These are phyloP conservation scores for Raffaelea arxii DNA, from an alignment of 2,329 filamentous ascomycete species.

Conservation along the genomic window DNA sequence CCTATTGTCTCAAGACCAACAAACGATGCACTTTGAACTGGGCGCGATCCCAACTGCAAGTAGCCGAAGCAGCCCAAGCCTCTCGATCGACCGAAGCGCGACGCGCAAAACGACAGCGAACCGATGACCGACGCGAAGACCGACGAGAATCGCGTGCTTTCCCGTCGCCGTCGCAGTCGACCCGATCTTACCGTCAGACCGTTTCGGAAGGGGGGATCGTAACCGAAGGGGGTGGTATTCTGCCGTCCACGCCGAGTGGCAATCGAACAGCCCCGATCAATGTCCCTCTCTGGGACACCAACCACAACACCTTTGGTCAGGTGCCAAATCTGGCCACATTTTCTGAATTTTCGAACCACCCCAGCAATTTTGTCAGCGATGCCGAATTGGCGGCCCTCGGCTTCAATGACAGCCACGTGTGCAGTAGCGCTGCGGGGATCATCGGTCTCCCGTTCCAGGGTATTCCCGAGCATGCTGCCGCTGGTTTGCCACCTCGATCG, in stretches of 20 bases:
- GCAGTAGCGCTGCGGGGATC: background rate
- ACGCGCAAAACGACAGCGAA: constrained; percentile 8
- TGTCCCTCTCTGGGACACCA: background rate
- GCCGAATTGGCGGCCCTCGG: background rate
- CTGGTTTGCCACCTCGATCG: constrained; percentile 4
- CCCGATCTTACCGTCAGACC: background rate
- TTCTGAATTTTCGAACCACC: background rate
- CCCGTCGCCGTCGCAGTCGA: background rate
- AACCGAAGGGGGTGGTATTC: no score
- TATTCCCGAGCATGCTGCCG: background rate
- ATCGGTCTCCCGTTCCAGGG: constrained; percentile 4
- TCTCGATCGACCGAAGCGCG: constrained; percentile 4
- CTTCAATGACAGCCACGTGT: background rate
- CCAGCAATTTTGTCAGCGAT: background rate
- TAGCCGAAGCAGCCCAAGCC: constrained; percentile 1
- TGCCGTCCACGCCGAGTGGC: background rate
- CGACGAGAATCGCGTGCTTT: background rate
- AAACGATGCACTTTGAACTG: constrained; percentile 16
- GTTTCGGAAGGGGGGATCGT: background rate
- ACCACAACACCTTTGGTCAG: background rate
- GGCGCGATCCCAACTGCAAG: constrained; percentile 14
- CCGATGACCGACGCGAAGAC: background rate
- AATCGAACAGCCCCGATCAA: background rate
- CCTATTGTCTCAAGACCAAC: constrained; percentile 15
- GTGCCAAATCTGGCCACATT: background rate